Evolutionary conservation across 2,329 filamentous ascomycete genomes (phyloP).

Genomic region (Celoporthe dispersa): DNA sequence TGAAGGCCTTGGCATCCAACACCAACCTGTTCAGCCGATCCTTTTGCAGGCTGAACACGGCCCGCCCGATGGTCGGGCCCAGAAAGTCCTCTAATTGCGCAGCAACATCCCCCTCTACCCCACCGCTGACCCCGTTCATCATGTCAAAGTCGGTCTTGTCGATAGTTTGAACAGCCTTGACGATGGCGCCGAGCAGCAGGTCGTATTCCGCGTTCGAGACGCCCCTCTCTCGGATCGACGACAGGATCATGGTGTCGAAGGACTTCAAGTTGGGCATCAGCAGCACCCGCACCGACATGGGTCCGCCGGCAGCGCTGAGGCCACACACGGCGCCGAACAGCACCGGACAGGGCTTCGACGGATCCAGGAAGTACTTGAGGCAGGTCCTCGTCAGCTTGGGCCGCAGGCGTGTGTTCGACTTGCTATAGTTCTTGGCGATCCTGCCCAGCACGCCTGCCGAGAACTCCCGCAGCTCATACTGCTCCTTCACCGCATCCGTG

Average conservation of each 20-base stretch:
- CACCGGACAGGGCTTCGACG: constrained; percentile 77
- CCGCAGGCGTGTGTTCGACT: constrained; percentile 79
- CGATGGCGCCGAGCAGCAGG: constrained; percentile 59
- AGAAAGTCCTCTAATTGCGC: constrained; percentile 58
- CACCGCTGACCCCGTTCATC: constrained; percentile 45
- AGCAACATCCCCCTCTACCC: constrained; percentile 43
- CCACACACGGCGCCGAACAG: constrained; percentile 90
- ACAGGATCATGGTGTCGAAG: constrained; percentile 58
- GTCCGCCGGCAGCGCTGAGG: constrained; percentile 74
- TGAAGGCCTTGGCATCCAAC: constrained; percentile 53
- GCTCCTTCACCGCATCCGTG: constrained; percentile 57
- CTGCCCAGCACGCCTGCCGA: constrained; percentile 80
- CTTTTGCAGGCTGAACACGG: constrained; percentile 51
- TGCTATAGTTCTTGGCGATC: constrained; percentile 80
- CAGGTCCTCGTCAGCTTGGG: constrained; percentile 91
- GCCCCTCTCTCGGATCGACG: constrained; percentile 56
- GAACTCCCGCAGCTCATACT: constrained; percentile 84
- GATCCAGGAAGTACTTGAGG: constrained; percentile 89
- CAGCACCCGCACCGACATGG: constrained; percentile 61
- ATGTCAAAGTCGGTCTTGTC: constrained; percentile 40
- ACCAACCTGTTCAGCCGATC: constrained; percentile 54
- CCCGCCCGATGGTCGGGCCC: constrained; percentile 57
- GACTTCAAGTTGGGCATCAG: constrained; percentile 60
- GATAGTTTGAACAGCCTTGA: constrained; percentile 56
- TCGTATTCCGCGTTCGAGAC: constrained; percentile 51